These are phyloP conservation scores for Haberlea rhodopensis DNA, from an alignment of 257 asterid genomes.

Conservation along the genomic window DNA sequence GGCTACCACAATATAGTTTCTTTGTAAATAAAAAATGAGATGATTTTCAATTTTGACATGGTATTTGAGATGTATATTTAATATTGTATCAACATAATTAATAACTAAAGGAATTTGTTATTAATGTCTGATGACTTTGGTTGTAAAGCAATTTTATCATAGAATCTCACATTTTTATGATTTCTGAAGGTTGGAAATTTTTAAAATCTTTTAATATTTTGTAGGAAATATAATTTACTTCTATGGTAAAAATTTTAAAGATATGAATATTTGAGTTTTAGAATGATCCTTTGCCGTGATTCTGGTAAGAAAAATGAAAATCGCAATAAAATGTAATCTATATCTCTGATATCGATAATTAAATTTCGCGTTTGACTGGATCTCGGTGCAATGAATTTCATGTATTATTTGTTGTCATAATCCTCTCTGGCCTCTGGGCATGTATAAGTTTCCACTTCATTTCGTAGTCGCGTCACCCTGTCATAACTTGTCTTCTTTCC, in stretches of 20 bases:
- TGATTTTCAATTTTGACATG: conserved; percentile 8
- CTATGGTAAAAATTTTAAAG: conserved; percentile 23
- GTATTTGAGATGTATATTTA: background rate
- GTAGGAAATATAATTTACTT: conserved; percentile 6
- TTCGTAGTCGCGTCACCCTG: conserved; percentile 12
- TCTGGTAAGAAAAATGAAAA: conserved; percentile 25
- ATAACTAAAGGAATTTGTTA: conserved; percentile 15
- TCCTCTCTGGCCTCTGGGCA: conserved; percentile 2
- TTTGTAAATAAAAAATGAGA: background rate
- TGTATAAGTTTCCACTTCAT: conserved; percentile 25
- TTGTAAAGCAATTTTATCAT: conserved; percentile 7
- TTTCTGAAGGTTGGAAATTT: conserved; percentile 23
- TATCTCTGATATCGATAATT: conserved; percentile 17
- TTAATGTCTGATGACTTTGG: conserved; percentile 16
- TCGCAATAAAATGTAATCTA: conserved; percentile 26
- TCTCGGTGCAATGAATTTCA: conserved; percentile 10
- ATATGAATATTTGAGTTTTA: conserved; percentile 10
- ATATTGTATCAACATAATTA: background rate
- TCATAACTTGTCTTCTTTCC: conserved; percentile 10
- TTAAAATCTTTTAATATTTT: conserved; percentile 13
- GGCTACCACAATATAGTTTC: background rate
- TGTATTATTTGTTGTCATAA: conserved; percentile 12
- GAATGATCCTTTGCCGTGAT: conserved; percentile 20
- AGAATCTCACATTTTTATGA: conserved; percentile 8
- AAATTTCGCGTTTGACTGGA: conserved; percentile 27